Evolutionary conservation across 345 rosid species (phyloP).

Genomic region (Ricinus communis): DNA sequence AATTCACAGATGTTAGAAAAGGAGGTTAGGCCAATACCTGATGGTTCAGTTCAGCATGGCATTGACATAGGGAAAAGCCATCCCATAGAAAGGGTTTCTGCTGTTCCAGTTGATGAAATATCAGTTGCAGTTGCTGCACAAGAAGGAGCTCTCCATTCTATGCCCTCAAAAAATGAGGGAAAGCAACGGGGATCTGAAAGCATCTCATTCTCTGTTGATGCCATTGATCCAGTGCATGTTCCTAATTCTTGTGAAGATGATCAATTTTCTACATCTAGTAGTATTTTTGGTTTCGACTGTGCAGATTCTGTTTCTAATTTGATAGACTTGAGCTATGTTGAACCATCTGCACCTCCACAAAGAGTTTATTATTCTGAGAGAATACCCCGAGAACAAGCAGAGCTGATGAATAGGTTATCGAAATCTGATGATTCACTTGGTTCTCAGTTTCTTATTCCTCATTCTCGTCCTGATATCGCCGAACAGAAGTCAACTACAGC

Average conservation of each 20-base stretch:
- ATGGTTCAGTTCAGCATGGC: conserved; percentile 36
- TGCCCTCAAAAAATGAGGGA: conserved; percentile 32
- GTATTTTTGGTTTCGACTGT: conserved; percentile 37
- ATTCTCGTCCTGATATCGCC: conserved; percentile 41
- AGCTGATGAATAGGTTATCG: conserved; percentile 59
- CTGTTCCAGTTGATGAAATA: conserved; percentile 40
- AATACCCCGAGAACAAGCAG: conserved; percentile 68
- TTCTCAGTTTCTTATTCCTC: conserved; percentile 59
- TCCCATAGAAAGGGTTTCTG: conserved; percentile 28
- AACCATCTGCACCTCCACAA: conserved; percentile 45
- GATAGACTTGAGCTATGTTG: conserved; percentile 50
- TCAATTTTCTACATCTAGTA: conserved; percentile 39
- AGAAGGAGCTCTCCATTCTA: conserved; percentile 33
- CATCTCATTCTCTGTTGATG: conserved; percentile 42
- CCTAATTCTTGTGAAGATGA: conserved; percentile 48
- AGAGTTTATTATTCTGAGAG: conserved; percentile 73
- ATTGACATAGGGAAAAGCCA: conserved; percentile 34
- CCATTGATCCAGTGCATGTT: conserved; percentile 37
- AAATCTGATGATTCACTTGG: conserved; percentile 75
- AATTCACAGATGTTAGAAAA: conserved; percentile 33
- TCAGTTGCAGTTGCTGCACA: conserved; percentile 5
- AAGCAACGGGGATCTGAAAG: conserved; percentile 36
- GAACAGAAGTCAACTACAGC: conserved; percentile 45
- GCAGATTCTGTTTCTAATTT: conserved; percentile 49
- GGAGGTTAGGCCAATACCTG: conserved; percentile 41